Evolutionary conservation across 2,329 filamentous ascomycete genomes (phyloP), one percentile per base, ranked within the genome.

Genomic region (Colletotrichum phormii): DNA sequence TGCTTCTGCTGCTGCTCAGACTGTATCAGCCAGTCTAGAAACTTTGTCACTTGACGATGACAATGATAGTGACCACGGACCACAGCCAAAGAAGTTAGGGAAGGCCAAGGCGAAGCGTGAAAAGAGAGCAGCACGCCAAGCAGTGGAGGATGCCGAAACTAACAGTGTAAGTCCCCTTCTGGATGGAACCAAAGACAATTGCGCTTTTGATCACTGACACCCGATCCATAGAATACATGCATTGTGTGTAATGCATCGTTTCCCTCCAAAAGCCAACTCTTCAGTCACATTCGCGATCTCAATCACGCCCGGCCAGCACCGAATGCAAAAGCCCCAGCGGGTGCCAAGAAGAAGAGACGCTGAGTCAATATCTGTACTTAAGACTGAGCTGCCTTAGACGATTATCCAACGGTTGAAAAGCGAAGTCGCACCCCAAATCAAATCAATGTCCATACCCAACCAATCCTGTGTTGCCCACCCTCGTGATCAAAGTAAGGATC

Each of bases 241-340:
- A 78, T 81, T 31, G 80, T 84, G 18, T 90, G 88, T 75, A 79
- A 82, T 3, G 81, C 83, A 70, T 75, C 71, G 1, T 90, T 89
- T 68, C 75, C 89, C 0, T 94, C 92, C 1, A 92, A 91, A 76
- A 93, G 89, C 6, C 91, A 90, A 75, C 82, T 97, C 22, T 96
- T 96, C 80, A 85, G 89, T 64, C 95, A 97, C 80, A 87, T 97
- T 71, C 89, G 90, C 74, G 88, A 91, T 11, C 82, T 89, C 22
- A 84, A 84, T 11, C 94, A 97, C 83, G 93, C 37, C 37, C 15
- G 37, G 37, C 13, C 92, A 6, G 89, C 90, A 59, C 66, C 55
- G 81, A 79, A 75, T 71, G 66, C 37, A 59, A 72, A 62, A 35
- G 35, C 29, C 22, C 31, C 26, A 42, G 53, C 4, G 72, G 46